Evolutionary conservation across 108 stramenopile species (phyloP).

Genomic region (Schizochytrium sp.): DNA sequence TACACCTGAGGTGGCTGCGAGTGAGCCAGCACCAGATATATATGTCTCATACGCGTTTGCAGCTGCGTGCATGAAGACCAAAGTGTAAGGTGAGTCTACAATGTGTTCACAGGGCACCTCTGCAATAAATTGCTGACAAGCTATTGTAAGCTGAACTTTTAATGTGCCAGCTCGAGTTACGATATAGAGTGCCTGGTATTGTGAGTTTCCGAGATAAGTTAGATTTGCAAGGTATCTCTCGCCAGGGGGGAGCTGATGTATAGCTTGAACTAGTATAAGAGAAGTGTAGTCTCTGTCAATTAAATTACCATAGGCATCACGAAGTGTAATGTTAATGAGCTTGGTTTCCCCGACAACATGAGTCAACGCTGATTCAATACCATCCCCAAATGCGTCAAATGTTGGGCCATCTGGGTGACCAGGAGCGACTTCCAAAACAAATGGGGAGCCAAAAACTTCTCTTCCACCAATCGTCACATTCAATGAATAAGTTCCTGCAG

Average conservation of each 20-base stretch:
- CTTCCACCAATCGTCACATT: background rate
- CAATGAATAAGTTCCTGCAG: background rate
- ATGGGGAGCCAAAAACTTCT: background rate
- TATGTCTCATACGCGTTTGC: background rate
- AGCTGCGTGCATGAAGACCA: background rate
- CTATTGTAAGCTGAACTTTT: background rate
- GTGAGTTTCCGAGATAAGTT: background rate
- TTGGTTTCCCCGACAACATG: background rate
- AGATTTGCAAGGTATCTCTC: background rate
- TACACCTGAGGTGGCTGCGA: background rate
- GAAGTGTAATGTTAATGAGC: background rate
- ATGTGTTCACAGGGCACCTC: background rate
- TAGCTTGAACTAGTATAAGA: background rate
- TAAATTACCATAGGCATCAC: background rate
- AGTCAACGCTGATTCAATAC: background rate
- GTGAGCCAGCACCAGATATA: background rate
- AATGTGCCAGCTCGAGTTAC: background rate
- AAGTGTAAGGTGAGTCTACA: background rate
- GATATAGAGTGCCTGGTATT: background rate
- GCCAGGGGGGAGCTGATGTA: background rate
- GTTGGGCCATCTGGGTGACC: background rate
- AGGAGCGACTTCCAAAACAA: background rate
- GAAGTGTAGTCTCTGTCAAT: background rate
- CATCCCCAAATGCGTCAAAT: background rate
- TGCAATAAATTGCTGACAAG: background rate